A percentile compares a stretch with the other conserved stretches of the same genome.
Conservation (phyloP, 2,329 filamentous ascomycete genomes). For the Magnaporthiopsis rhizophila region DNA sequence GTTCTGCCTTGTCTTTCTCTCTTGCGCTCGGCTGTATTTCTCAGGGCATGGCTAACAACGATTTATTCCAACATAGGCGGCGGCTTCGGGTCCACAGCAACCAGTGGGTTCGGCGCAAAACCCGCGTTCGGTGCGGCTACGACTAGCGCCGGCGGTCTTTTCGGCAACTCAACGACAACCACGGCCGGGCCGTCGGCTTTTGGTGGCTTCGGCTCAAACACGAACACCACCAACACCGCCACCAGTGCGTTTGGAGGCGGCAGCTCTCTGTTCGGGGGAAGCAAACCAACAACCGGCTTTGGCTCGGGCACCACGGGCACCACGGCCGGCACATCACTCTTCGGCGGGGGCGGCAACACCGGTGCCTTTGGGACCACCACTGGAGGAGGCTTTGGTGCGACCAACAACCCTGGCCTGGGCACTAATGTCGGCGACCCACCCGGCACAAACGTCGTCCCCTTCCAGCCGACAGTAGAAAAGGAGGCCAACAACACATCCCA, state of each 20-base stretch:
- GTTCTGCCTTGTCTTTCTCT: neutral
- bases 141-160: slow-evolving; percentile 35
- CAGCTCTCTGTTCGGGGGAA: slow-evolving; percentile 40
- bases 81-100: slow-evolving; percentile 21
- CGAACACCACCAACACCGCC: slow-evolving; percentile 20
- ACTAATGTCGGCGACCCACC: slow-evolving; percentile 49
- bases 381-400: slow-evolving; percentile 18
- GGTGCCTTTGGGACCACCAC: slow-evolving; percentile 30
- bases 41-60: neutral
- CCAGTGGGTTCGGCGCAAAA: slow-evolving; percentile 18
- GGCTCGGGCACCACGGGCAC: slow-evolving; percentile 24
- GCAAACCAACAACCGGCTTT: slow-evolving; percentile 38
- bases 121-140: slow-evolving; percentile 42
- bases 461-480: slow-evolving; percentile 65
- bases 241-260: slow-evolving; percentile 36
- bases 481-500: slow-evolving; percentile 49
- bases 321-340: slow-evolving; percentile 33
- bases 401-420: slow-evolving; percentile 42
- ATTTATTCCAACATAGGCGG: slow-evolving; percentile 14
- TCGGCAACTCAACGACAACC: slow-evolving; percentile 31
- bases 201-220: slow-evolving; percentile 31
- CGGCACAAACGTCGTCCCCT: slow-evolving; percentile 63
- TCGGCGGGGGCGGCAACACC: slow-evolving; percentile 32
- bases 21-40: neutral
- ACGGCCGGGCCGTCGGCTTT: slow-evolving; percentile 28